Evolutionary conservation across 768 basidiomycete species (phyloP).

Genomic region (Psilocybe azurescens): DNA sequence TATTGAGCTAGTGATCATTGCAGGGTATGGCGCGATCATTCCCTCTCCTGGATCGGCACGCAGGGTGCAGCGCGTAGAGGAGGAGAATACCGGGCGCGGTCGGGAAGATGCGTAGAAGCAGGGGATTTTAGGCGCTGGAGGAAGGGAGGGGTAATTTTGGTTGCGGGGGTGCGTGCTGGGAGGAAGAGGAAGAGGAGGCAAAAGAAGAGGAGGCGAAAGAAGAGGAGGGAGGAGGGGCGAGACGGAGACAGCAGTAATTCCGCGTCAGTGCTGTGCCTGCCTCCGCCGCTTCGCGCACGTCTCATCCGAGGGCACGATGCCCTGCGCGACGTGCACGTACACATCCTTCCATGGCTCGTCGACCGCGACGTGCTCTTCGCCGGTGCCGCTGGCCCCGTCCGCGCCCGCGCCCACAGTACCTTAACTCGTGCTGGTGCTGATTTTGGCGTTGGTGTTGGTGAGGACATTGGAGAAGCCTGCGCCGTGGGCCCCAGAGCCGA

Average conservation of each 20-base stretch:
- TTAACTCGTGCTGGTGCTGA: too few species aligned
- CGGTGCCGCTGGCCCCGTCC: too few species aligned
- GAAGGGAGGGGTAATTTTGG: too few species aligned
- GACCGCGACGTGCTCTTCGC: too few species aligned
- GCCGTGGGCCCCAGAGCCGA: too few species aligned
- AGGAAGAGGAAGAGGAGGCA: conserved; percentile 23
- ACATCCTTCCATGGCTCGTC: conserved; percentile 56
- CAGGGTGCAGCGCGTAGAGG: conserved; percentile 69
- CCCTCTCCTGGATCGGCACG: conserved; percentile 53
- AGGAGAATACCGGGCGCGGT: conserved; percentile 50
- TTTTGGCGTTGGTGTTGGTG: too few species aligned
- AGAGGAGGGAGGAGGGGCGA: conserved; percentile 27
- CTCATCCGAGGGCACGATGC: conserved; percentile 47
- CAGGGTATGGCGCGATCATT: conserved; percentile 68
- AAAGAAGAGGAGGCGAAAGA: conserved; percentile 31
- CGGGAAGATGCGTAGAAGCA: conserved; percentile 29
- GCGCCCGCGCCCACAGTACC: too few species aligned
- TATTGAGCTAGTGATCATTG: conserved; percentile 69
- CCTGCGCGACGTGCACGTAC: conserved; percentile 55
- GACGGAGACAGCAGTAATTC: conserved; percentile 60
- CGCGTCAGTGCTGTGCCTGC: conserved; percentile 71
- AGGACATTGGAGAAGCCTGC: too few species aligned
- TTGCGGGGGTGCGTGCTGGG: too few species aligned
- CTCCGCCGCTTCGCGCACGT: conserved; percentile 57
- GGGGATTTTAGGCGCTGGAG: conserved; percentile 11